phyloP scores from a whole-genome alignment of 2,329 filamentous ascomycete genomes.

The Epichloe hybrida region DNA sequence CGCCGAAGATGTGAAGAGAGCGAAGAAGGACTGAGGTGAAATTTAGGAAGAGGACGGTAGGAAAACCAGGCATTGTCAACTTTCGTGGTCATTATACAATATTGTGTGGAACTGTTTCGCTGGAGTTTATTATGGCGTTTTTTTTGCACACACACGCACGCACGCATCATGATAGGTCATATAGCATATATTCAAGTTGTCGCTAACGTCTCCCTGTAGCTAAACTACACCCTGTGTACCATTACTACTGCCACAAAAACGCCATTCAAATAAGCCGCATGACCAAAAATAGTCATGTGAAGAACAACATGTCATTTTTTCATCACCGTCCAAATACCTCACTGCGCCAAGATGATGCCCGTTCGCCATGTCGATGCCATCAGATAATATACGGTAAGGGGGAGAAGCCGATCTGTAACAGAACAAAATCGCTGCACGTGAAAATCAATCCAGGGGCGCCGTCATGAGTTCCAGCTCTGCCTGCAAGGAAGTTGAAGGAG shows the following conservation, averaged over 20 bases:
- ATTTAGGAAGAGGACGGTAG: neutral
- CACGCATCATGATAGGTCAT: neutral
- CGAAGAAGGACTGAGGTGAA: conserved; percentile 15
- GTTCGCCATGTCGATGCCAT: neutral
- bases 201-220: too few relatives aligned
- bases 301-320: neutral
- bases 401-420: neutral
- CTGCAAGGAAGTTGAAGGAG: conserved; percentile 15
- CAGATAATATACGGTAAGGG: neutral
- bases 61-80: conserved; percentile 4
- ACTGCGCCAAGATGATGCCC: neutral
- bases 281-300: neutral
- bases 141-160: neutral
- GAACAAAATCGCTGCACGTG: too few relatives aligned
- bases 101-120: neutral
- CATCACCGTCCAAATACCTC: neutral
- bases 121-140: neutral
- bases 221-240: too few relatives aligned
- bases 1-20: conserved; percentile 24
- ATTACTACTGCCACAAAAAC: too few relatives aligned
- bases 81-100: neutral
- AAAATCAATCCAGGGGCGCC: conserved; percentile 20
- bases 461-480: conserved; percentile 19
- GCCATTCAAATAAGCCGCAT: too few relatives aligned
- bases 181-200: neutral